Base-by-base conservation (phyloP, 148 eudicot genomes). In the Agrostemma githago region DNA sequence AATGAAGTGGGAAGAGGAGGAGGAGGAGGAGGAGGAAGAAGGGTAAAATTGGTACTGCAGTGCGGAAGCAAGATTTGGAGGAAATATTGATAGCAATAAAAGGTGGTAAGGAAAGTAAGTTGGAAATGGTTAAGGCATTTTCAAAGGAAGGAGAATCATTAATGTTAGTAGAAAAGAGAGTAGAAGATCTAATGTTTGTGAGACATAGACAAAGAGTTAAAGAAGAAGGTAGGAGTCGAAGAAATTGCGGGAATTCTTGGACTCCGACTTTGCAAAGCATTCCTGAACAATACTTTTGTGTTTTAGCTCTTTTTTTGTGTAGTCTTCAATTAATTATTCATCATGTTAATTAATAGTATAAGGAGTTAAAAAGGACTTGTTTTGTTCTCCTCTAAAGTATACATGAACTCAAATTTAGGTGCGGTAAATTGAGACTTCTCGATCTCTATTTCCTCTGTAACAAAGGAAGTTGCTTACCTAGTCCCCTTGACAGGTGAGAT, bases 41-140 rank as follows among this genome's bases (percentile, higher is more conserved):
- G 77, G 60, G 77, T 75, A 26, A 75, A 75, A 75, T 17, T 75
- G 41, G 65, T 75, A 64, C 64, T 75, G 6, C 66, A 64, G 71
- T 75, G 6, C 66, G 38, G 61, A 75, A 38, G 12, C 72, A 75
- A 20, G 77, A 75, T 75, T 66, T 75, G 56, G 51, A 75, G 17
- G 6, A 56, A 57, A 75, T 75, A 15, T 41, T 75, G 56, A 72
- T 44, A 75, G 77, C 65, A 3, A 57, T 75, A 20, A 75, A 54
- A 56, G 71, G 66, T 10, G 77, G 77, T 75, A 74, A 74, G 11
- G 56, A 62, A 17, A 66, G 46, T 6, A 54, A 66, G 66, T 66
- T 75, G 37, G 77, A 75, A 20, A 66, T 75, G 56, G 42, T 57
- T 15, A 75, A 75, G 64, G 56, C 77, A 56, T 53, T 75, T 75